phyloP scores from a whole-genome alignment of 208 protist genomes.

The Entamoeba histolytica region DNA sequence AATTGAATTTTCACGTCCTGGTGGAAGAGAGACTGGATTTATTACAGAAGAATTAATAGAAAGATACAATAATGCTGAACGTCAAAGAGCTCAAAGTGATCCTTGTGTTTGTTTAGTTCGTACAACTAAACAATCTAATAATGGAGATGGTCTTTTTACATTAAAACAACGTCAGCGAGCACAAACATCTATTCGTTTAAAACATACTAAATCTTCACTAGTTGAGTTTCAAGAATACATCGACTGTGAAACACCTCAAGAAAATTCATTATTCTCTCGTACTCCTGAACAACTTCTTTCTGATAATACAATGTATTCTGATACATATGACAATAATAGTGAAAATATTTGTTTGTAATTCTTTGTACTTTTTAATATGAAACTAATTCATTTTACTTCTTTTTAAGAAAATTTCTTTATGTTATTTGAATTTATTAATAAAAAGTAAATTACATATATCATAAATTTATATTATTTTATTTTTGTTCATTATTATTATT shows the following conservation, averaged over 20 bases:
- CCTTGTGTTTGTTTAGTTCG: neutral
- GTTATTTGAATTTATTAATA: no score
- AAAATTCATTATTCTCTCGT: neutral
- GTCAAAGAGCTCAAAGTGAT: neutral
- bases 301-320: neutral
- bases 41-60: neutral
- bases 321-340: no score
- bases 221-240: neutral
- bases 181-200: neutral
- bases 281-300: neutral
- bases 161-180: neutral
- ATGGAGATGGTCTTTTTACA: neutral
- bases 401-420: no score
- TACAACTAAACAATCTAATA: neutral
- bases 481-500: no score
- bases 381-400: no score
- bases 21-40: conserved; percentile 11
- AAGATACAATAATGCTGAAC: neutral
- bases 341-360: no score
- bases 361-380: no score
- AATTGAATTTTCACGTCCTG: conserved; percentile 33
- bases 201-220: neutral
- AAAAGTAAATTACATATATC: no score
- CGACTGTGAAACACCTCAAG: neutral
- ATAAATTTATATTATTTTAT: no score